Conservation (phyloP, 257 asterid genomes). For the Oldenlandia corymbosa region DNA sequence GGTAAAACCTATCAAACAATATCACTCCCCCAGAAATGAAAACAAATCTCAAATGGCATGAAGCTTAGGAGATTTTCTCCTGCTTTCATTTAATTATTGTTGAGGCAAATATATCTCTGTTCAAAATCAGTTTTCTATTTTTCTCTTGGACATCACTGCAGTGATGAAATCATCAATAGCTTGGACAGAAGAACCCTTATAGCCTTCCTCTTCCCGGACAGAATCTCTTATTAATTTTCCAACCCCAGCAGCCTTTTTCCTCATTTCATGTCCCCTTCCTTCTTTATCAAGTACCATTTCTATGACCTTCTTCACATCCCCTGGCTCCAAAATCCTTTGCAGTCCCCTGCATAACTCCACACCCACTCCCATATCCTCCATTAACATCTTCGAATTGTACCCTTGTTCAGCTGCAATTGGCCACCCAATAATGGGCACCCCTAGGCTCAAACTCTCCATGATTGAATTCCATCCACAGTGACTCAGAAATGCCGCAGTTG, state of each 20-base stretch:
- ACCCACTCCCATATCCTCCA: constrained; percentile 76
- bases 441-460: constrained; percentile 83
- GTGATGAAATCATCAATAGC: constrained; percentile 57
- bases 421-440: constrained; percentile 91
- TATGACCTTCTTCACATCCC: constrained; percentile 59
- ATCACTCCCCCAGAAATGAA: no score
- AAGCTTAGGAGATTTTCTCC: no score
- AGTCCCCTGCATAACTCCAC: constrained; percentile 55
- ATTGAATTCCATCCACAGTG: constrained; percentile 95
- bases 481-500: constrained; percentile 66
- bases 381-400: constrained; percentile 71
- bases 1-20: no score
- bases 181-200: constrained; percentile 44
- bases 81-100: no score
- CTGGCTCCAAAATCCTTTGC: constrained; percentile 30
- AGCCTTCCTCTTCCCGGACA: constrained; percentile 34
- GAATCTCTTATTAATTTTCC: constrained; percentile 51
- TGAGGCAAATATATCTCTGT: no score
- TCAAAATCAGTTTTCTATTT: no score
- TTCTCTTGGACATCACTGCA: no score
- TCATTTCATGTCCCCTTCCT: constrained; percentile 55
- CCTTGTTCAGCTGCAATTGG: constrained; percentile 92
- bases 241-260: constrained; percentile 46
- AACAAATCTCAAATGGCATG: no score
- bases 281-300: constrained; percentile 42